phyloP scores from a whole-genome alignment of 768 basidiomycete genomes.

The Podaxis pistillaris region DNA sequence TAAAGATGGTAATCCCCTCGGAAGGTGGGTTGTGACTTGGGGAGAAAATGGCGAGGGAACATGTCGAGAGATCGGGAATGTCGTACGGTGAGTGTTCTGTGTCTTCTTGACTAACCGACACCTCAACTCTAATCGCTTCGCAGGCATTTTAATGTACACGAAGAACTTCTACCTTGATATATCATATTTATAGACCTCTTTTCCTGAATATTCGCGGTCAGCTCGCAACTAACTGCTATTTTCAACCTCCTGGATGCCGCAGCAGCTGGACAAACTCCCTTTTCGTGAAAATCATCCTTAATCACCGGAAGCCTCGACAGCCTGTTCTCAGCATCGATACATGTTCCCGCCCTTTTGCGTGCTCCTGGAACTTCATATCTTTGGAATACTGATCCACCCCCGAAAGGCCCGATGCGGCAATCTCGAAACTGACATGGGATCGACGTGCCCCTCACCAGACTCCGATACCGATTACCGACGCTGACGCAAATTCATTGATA shows the following conservation, averaged over 20 bases:
- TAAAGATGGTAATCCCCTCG: conserved; percentile 55
- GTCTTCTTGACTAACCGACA: not conserved
- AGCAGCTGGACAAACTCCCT: not conserved
- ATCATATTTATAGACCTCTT: not conserved
- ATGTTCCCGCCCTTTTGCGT: too few relatives aligned
- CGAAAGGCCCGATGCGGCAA: conserved; percentile 19
- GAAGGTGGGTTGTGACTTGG: conserved; percentile 82
- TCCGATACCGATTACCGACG: not conserved
- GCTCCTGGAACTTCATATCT: not conserved
- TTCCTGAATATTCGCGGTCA: not conserved
- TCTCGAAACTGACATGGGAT: not conserved
- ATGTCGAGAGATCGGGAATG: conserved; percentile 61
- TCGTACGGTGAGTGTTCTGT: conserved; percentile 54
- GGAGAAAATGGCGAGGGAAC: conserved; percentile 59
- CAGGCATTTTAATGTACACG: conserved; percentile 48
- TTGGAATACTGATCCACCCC: conserved; percentile 20
- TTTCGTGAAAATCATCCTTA: too few relatives aligned
- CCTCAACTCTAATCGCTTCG: not conserved
- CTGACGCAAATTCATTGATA: not conserved
- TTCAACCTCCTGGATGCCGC: not conserved
- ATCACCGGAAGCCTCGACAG: too few relatives aligned
- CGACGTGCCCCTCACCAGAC: not conserved
- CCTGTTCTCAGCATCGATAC: too few relatives aligned
- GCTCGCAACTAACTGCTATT: not conserved
- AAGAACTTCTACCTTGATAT: conserved; percentile 35